A percentile compares a stretch with the other conserved stretches of the same genome.
Evolutionary conservation across 1,284 basidiomycete species (phyloP).

Genomic region (Clitocybe nebularis): DNA sequence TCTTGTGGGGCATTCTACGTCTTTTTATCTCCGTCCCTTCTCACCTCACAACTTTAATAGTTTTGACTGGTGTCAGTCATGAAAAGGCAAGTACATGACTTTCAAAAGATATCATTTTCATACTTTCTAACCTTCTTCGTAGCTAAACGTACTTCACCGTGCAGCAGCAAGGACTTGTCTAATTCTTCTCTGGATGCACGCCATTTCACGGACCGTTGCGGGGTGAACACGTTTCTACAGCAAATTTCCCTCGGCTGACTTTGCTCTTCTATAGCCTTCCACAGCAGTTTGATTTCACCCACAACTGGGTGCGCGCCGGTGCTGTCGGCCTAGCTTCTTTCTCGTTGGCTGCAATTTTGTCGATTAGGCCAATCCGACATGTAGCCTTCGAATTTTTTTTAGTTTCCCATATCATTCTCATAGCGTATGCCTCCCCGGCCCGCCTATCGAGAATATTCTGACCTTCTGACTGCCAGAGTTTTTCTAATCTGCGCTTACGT

Average conservation of each 20-base stretch:
- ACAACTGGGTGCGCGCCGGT: constrained; percentile 27
- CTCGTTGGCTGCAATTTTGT: constrained; percentile 25
- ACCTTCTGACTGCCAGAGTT: constrained; percentile 17
- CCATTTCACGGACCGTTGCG: constrained; percentile 23
- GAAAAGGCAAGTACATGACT: constrained; percentile 23
- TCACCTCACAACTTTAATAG: too few species aligned
- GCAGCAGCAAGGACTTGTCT: constrained; percentile 28
- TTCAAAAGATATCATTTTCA: neutral
- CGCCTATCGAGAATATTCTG: neutral
- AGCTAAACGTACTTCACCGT: constrained; percentile 32
- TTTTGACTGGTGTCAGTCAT: constrained; percentile 30
- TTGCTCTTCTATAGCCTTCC: constrained; percentile 21
- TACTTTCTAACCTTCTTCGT: neutral
- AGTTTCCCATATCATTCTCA: constrained; percentile 26
- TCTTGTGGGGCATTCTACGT: constrained; percentile 25
- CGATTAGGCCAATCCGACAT: constrained; percentile 26
- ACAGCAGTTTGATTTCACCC: constrained; percentile 23
- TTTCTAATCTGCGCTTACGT: constrained; percentile 29
- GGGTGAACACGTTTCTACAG: constrained; percentile 21
- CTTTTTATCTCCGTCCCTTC: too few species aligned
- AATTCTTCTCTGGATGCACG: constrained; percentile 30
- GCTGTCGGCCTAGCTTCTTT: constrained; percentile 24
- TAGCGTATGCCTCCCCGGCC: constrained; percentile 21
- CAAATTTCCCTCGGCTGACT: neutral
- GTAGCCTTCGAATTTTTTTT: constrained; percentile 32